Conservation (phyloP, 371 early-diverging fungal species). For the Basidiobolus heterosporus region DNA sequence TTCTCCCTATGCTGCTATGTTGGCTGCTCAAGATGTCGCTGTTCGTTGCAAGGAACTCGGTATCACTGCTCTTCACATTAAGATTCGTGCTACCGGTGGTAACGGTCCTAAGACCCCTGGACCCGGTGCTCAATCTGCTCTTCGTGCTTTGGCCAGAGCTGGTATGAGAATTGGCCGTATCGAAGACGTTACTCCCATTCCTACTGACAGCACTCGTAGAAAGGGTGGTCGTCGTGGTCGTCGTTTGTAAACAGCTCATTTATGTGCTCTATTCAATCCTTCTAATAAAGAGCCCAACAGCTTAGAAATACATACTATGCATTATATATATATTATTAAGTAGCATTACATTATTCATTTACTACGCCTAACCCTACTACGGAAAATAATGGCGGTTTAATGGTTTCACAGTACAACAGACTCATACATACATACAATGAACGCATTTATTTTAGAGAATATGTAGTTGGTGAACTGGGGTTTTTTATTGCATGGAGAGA, state of each 20-base stretch:
- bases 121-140: slow-evolving; percentile 98
- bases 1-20: slow-evolving; percentile 99
- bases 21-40: slow-evolving; percentile 99
- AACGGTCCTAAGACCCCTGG: slow-evolving; percentile 98
- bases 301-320: too few species aligned
- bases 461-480: too few species aligned
- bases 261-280: too few species aligned
- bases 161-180: slow-evolving; percentile 98
- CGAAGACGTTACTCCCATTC: slow-evolving; percentile 98
- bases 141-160: slow-evolving; percentile 97
- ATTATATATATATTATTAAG: too few species aligned
- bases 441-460: too few species aligned
- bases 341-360: too few species aligned
- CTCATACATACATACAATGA: too few species aligned
- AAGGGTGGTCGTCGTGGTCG: slow-evolving; percentile 99
- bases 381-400: too few species aligned
- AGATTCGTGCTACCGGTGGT: slow-evolving; percentile 99
- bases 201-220: slow-evolving; percentile 96
- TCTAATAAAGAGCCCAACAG: too few species aligned
- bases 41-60: slow-evolving; percentile 97
- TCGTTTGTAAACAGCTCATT: slow-evolving; percentile 69
- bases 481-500: too few species aligned
- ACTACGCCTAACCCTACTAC: too few species aligned
- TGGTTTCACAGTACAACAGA: too few species aligned
- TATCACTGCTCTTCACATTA: slow-evolving; percentile 98